Base-by-base conservation (phyloP, 225 moss, liverwort and hornwort genomes). In the Physcomitrellopsis africana region DNA sequence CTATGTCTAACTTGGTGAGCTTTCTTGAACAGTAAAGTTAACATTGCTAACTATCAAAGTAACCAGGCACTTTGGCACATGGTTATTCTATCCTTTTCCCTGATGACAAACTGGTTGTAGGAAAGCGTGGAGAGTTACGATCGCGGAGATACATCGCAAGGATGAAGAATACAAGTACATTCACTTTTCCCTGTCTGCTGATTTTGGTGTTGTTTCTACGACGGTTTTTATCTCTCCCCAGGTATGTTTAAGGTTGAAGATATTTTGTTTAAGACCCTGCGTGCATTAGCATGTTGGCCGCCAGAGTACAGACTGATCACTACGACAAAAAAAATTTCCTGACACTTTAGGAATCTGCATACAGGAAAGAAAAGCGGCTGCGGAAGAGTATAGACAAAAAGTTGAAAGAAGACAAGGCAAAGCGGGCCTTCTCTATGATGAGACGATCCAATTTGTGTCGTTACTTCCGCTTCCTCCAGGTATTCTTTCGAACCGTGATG, bases 331-430 rank as follows among this genome's bases (percentile, higher is more conserved):
- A 48, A 37, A 65, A 14, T 2, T 2, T 16, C 0, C 41, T 6
- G 0, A 8, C 0, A 0, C 7, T 37, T 69, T 59, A 15, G 57
- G 19, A 47, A 16, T 49, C 5, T 78, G 22, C 57, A 27, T 4
- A 15, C 68, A 96, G 96, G 73, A 92, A 88, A 88, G 93, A 92
- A 65, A 93, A 84, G 77, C 80, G 85, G 22, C 42, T 94, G 42
- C 46, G 44, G 18, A 96, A 92, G 66, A 86, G 72, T 67, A 70
- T 96, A 45, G 80, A 92, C 68, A 80, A 78, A n/a, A 83, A 85
- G 37, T 75, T 81, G 7, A 84, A 73, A 80, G 85, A 88, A 60
- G 75, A 87, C 72, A 76, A 92, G 57, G 86, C 90, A 52, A 89
- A 86, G 29, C 87, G 89, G 65, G 89, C 92, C 12, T 77, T 81